Conservation (phyloP, 2,329 filamentous ascomycete genomes). For the Colletotrichum tropicale region DNA sequence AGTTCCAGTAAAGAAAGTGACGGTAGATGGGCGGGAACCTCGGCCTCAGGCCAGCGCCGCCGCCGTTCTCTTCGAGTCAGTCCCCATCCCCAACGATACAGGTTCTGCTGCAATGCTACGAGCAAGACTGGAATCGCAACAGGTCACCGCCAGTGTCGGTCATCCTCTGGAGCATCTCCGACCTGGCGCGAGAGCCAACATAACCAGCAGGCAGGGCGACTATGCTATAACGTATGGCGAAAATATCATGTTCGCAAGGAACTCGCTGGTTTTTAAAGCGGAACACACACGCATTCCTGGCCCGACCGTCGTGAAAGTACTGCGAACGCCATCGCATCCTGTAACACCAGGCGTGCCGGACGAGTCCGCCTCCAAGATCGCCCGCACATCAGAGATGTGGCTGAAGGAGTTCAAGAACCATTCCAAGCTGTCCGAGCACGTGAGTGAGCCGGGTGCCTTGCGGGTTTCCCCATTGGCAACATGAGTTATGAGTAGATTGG, state of each 20-base stretch:
- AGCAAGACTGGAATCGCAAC: background rate
- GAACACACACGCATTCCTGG: background rate
- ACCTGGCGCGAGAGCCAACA: background rate
- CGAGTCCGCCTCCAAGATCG: background rate
- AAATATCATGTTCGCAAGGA: background rate
- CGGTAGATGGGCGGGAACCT: background rate
- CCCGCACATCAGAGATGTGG: background rate
- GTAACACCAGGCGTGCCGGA: background rate
- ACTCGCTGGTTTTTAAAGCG: background rate
- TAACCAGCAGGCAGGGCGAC: background rate
- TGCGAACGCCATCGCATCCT: background rate
- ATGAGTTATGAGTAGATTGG: background rate
- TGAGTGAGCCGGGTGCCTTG: background rate
- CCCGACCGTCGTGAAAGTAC: background rate
- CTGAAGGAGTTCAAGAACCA: background rate
- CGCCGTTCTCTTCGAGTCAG: background rate
- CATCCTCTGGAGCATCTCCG: background rate
- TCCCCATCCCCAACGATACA: background rate
- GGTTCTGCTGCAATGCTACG: background rate
- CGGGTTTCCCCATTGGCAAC: background rate
- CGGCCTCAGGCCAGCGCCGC: background rate
- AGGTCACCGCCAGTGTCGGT: background rate
- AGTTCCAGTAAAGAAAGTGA: background rate
- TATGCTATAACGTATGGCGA: background rate
- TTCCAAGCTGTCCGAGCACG: background rate